Conservation (phyloP, 2,329 filamentous ascomycete genomes). For the Calonectria pseudoreteaudii region DNA sequence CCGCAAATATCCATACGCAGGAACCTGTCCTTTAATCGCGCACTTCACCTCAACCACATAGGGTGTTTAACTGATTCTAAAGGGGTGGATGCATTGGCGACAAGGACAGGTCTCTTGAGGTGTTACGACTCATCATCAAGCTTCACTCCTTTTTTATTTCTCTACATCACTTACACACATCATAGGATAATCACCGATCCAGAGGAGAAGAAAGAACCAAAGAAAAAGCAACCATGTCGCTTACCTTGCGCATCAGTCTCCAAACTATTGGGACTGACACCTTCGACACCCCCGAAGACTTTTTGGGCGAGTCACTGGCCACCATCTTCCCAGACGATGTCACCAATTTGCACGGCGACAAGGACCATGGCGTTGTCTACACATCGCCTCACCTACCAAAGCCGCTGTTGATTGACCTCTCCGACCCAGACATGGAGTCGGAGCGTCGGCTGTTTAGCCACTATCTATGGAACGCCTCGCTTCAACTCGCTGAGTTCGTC, state of each 20-base stretch:
- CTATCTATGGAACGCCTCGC: slow-evolving; percentile 77
- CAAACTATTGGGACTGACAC: slow-evolving; percentile 38
- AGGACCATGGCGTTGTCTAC: slow-evolving; percentile 69
- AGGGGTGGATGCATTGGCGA: not conserved
- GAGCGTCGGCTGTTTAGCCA: slow-evolving; percentile 75
- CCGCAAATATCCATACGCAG: not conserved
- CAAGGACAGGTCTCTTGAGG: not conserved
- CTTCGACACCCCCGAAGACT: slow-evolving; percentile 66
- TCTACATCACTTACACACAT: not conserved
- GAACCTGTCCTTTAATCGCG: not conserved
- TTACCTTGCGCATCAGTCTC: slow-evolving; percentile 51
- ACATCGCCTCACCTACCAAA: slow-evolving; percentile 62
- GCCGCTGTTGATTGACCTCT: slow-evolving; percentile 58
- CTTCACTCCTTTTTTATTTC: not conserved
- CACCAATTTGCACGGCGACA: slow-evolving; percentile 74
- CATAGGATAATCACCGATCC: not conserved
- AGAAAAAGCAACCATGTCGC: slow-evolving; percentile 49
- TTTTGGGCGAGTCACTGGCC: slow-evolving; percentile 68
- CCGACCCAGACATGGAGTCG: slow-evolving; percentile 62
- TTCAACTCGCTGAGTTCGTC: slow-evolving; percentile 67
- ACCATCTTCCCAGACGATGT: slow-evolving; percentile 77
- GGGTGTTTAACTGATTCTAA: not conserved
- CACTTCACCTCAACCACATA: not conserved
- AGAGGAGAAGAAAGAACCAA: not conserved
- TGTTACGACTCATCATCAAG: not conserved